These are phyloP conservation scores for Chaetomium globosum DNA, from an alignment of 2,329 filamentous ascomycete genomes.

Conservation along the genomic window DNA sequence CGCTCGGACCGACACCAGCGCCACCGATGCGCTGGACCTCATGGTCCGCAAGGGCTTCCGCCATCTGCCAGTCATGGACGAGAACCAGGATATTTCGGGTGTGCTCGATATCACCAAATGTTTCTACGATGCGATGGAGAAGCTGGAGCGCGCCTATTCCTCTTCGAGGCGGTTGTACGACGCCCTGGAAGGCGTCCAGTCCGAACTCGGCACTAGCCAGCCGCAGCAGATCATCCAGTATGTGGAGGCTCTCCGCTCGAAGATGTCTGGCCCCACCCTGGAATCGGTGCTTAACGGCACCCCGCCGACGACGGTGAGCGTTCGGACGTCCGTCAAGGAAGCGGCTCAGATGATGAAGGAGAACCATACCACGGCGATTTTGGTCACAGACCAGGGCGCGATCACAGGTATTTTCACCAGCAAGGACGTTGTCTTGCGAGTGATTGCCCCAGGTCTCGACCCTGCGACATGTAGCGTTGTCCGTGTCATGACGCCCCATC, in stretches of 20 bases:
- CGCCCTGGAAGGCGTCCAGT: slow-evolving; percentile 95
- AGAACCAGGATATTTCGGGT: slow-evolving; percentile 98
- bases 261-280: slow-evolving; percentile 97
- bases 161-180: slow-evolving; percentile 98
- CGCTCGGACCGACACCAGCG: slow-evolving; percentile 94
- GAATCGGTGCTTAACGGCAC: slow-evolving; percentile 91
- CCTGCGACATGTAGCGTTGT: slow-evolving; percentile 95
- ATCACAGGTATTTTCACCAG: slow-evolving; percentile 99
- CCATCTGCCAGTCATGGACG: slow-evolving; percentile 98
- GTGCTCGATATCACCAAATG: slow-evolving; percentile 99
- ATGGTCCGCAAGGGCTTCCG: slow-evolving; percentile 99
- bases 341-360: slow-evolving; percentile 97
- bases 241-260: slow-evolving; percentile 88
- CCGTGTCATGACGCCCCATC: slow-evolving; percentile 97
- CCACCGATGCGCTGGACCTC: slow-evolving; percentile 92
- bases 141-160: slow-evolving; percentile 94
- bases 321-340: slow-evolving; percentile 94
- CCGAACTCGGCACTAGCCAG: slow-evolving; percentile 91
- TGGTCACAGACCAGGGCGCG: slow-evolving; percentile 94
- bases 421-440: slow-evolving; percentile 96
- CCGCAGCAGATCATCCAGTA: slow-evolving; percentile 99
- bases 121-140: slow-evolving; percentile 99
- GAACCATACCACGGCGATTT: slow-evolving; percentile 93
- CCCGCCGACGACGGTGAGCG: slow-evolving; percentile 91
- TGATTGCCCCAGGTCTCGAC: slow-evolving; percentile 94